Conservation (phyloP, 108 stramenopile species). For the Nitzschia sp. region DNA sequence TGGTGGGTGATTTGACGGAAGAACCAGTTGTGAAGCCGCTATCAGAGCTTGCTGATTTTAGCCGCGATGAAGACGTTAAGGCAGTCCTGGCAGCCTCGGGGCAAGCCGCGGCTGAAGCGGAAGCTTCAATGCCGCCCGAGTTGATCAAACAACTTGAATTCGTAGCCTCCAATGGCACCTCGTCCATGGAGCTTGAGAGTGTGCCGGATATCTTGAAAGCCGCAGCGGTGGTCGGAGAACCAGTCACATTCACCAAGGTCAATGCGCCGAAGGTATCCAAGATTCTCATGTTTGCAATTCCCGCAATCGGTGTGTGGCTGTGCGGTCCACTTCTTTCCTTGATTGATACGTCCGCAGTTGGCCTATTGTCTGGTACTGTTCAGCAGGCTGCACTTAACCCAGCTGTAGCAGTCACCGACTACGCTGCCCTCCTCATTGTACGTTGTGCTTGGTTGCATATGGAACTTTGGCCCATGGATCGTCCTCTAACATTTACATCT, state of each 20-base stretch:
- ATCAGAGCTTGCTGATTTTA: too few species aligned
- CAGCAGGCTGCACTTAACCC: constrained; percentile 88
- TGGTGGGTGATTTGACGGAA: neutral
- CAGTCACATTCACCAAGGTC: constrained; percentile 1
- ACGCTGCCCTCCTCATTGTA: constrained; percentile 71
- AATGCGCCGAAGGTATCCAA: constrained; percentile 56
- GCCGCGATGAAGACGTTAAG: constrained; percentile 39
- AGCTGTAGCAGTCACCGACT: constrained; percentile 80
- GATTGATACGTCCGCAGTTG: constrained; percentile 84
- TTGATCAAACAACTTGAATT: constrained; percentile 25
- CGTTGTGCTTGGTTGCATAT: constrained; percentile 4
- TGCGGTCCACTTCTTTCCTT: constrained; percentile 78
- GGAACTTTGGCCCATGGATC: neutral
- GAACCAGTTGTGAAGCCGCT: too few species aligned
- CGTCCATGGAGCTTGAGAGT: neutral
- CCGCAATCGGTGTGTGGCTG: constrained; percentile 87
- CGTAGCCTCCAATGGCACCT: neutral
- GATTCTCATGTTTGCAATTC: constrained; percentile 81
- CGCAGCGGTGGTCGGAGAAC: constrained; percentile 27
- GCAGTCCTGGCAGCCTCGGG: constrained; percentile 39
- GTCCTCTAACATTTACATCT: neutral
- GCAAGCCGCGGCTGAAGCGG: constrained; percentile 30
- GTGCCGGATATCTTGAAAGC: constrained; percentile 20
- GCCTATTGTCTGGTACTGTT: constrained; percentile 73
- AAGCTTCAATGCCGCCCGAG: constrained; percentile 31